Evolutionary conservation across 2,329 filamentous ascomycete genomes (phyloP).

Genomic region (Pseudogymnoascus sp.): DNA sequence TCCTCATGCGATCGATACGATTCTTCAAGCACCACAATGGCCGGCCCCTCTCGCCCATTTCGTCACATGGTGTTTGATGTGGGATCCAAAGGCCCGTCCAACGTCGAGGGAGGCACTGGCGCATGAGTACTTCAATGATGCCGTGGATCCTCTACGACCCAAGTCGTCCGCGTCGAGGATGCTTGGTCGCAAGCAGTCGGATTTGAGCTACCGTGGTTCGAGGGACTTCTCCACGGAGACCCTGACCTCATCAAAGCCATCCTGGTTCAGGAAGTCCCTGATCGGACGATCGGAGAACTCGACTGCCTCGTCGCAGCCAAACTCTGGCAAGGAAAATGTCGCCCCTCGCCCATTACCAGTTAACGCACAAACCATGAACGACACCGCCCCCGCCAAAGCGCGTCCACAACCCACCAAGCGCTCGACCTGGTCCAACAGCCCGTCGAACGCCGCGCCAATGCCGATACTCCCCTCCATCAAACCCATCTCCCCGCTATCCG

Average conservation of each 20-base stretch:
- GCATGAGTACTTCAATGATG: slow-evolving; percentile 91
- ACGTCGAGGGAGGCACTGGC: slow-evolving; percentile 90
- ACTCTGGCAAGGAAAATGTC: slow-evolving; percentile 36
- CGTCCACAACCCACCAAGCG: slow-evolving; percentile 61
- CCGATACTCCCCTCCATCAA: slow-evolving; percentile 90
- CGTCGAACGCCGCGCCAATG: slow-evolving; percentile 77
- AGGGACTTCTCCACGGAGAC: slow-evolving; percentile 51
- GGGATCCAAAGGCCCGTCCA: slow-evolving; percentile 88
- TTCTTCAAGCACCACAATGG: slow-evolving; percentile 86
- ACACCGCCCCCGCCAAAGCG: slow-evolving; percentile 37
- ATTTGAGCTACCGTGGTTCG: slow-evolving; percentile 58
- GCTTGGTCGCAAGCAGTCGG: slow-evolving; percentile 83
- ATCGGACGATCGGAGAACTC: slow-evolving; percentile 69
- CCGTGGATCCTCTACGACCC: slow-evolving; percentile 83
- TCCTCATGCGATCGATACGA: slow-evolving; percentile 90
- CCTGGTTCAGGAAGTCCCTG: slow-evolving; percentile 94
- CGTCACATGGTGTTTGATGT: slow-evolving; percentile 98
- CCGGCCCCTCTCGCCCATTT: slow-evolving; percentile 80
- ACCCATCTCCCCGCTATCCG: slow-evolving; percentile 92
- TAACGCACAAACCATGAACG: slow-evolving; percentile 32
- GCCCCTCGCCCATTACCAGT: slow-evolving; percentile 40
- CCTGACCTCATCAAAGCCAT: slow-evolving; percentile 68
- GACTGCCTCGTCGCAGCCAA: slow-evolving; percentile 46
- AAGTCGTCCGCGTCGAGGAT: slow-evolving; percentile 81
- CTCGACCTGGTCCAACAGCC: slow-evolving; percentile 86